Base-by-base conservation (phyloP, 2,329 filamentous ascomycete species). In the Fusarium praegraminearum region DNA sequence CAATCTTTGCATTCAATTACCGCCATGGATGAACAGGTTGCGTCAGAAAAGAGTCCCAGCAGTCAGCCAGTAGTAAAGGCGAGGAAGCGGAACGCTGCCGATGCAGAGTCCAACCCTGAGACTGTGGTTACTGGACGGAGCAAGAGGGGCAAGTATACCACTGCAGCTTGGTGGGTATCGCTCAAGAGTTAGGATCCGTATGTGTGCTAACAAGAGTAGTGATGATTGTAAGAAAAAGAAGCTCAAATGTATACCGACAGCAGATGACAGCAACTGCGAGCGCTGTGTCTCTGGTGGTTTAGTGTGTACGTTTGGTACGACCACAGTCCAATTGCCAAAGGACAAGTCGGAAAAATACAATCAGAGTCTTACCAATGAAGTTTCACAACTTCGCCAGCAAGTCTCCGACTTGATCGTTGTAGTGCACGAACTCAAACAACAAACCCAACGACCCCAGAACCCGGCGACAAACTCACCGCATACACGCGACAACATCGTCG, bases 181-280 rank as follows among this genome's bases (percentile, higher is more conserved):
- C 12, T 20, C 10, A n/a, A 13, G 2, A 20, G 1, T 38, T 38
- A 38, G 6, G n/a, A n/a, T 20, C 4, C n/a, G 13, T 6, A 6
- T 7, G 5, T n/a, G 11, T 13, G n/a, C 55, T 76, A 46, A 75
- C 53, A 13, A 7, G 2, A 1, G 12, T 33, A 78, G 78, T 30
- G 76, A 81, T 51, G 79, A 81, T 24, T 82, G 80, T 65, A 81
- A 81, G 60, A 80, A 78, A 40, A 69, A 79, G 30, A 82, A 82
- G 58, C 78, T 82, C 56, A 82, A 82, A 60, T 82, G 81, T 65
- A 71, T 79, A 38, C 75, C 75, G 2, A 61, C 63, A 0, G 69
- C 71, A 7, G 68, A 76, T 28, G 62, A 60, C 1, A 66, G 55
- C 22, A 67, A 58, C 22, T 80, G 79, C 43, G 73, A 78, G 61